A percentile compares a stretch with the other conserved stretches of the same genome.
These are phyloP conservation scores for Pelargonium cotyledonis DNA, from an alignment of 441 rosid species.

Conservation along the genomic window DNA sequence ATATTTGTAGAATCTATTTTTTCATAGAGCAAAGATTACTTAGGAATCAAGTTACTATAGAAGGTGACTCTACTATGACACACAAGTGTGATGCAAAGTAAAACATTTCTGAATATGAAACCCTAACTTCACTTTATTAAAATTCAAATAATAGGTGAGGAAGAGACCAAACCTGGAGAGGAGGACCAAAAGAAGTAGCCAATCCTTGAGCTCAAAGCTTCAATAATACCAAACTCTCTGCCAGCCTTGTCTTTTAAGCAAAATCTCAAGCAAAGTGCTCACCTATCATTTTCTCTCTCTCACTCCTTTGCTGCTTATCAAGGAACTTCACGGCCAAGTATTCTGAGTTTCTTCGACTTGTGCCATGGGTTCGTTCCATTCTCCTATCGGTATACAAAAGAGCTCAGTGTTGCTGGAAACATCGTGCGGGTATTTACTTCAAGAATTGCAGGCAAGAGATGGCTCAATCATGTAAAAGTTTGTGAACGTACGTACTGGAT, in stretches of 20 bases:
- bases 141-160: slow-evolving; percentile 21
- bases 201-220: slow-evolving; percentile 77
- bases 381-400: slow-evolving; percentile 55
- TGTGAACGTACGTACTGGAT: background rate
- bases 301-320: slow-evolving; percentile 22
- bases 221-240: slow-evolving; percentile 51
- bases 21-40: slow-evolving; percentile 20
- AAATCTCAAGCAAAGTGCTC: slow-evolving; percentile 41
- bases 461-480: slow-evolving; percentile 2
- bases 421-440: slow-evolving; percentile 88
- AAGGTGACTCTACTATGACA: slow-evolving; percentile 13
- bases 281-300: slow-evolving; percentile 26
- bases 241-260: slow-evolving; percentile 84
- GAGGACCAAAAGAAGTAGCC: slow-evolving; percentile 24
- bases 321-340: slow-evolving; percentile 22
- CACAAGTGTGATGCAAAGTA: slow-evolving; percentile 16
- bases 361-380: slow-evolving; percentile 65
- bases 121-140: slow-evolving; percentile 16
- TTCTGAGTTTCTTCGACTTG: slow-evolving; percentile 15
- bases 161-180: slow-evolving; percentile 31
- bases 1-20: background rate
- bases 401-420: slow-evolving; percentile 59
- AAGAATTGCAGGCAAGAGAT: slow-evolving; percentile 75
- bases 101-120: slow-evolving; percentile 32
- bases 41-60: slow-evolving; percentile 26